Base-by-base conservation (phyloP, 495 filamentous ascomycete genomes). In the Neurospora sp. region DNA sequence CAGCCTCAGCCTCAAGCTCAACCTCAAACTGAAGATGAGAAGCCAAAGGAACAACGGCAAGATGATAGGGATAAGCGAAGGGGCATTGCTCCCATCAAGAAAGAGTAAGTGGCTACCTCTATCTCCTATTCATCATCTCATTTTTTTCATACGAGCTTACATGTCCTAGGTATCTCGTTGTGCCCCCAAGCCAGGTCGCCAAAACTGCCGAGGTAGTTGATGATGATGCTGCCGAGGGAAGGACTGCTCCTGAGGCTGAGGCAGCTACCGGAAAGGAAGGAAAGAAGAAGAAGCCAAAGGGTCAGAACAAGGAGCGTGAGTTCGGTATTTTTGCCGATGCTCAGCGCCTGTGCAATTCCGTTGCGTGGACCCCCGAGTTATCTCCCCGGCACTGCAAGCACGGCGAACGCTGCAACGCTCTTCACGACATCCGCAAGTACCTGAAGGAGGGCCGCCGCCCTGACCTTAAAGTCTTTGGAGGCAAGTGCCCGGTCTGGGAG, bases 351-450 rank as follows among this genome's bases (percentile, higher is more conserved):
- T 99, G 96, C 82, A 87, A 88, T 70, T 93, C 87, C 42, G 84
- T 91, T 72, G 86, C 85, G 9, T 87, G 85, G 75, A 85, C 79
- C 37, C 85, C 90, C 31, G 94, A 98, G 79, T 96, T 94, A 77
- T 93, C 90, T 4, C 93, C 91, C 9, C 83, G 86, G 71, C 45
- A 79, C 42, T 98, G 96, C 79, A 85, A 83, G 59, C 95, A 90
- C 79, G 93, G 92, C 24, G 90, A 91, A 8, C 89, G 87, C 45
- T 98, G 94, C 81, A 91, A 88, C 69, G 88, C 88, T 75, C 90
- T 91, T 76, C 96, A 99, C 76, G 88, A 97, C 76, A 81, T 99
- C 71, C 89, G 94, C 28, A 88, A 89, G 72, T 99, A 99, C 78
- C 83, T 99, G 75, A 89, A 89, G 69, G 90, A 94, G 36, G 91